These are phyloP conservation scores for Globisporangium parvum DNA, from an alignment of 352 stramenopile genomes.

Conservation along the genomic window DNA sequence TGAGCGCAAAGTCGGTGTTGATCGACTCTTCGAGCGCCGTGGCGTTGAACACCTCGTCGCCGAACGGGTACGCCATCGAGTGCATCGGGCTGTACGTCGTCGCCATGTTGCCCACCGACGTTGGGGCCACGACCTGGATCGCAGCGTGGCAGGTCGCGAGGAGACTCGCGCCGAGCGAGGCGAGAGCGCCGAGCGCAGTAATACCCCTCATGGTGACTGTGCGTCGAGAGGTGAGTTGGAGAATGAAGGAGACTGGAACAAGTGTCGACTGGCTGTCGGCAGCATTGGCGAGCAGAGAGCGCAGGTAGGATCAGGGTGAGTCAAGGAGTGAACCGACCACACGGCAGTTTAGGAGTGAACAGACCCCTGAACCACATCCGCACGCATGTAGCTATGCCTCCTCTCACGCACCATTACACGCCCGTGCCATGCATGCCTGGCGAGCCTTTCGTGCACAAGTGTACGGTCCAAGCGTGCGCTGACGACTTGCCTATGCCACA, in stretches of 20 bases:
- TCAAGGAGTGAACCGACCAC: too few relatives aligned
- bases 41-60: constrained; percentile 5
- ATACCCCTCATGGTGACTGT: background rate
- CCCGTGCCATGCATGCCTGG: too few relatives aligned
- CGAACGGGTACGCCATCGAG: constrained; percentile 12
- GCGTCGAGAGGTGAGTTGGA: background rate
- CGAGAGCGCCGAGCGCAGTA: background rate
- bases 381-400: too few relatives aligned
- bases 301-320: too few relatives aligned
- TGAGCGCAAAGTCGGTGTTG: constrained; percentile 24
- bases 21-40: constrained; percentile 14
- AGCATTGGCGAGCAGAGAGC: too few relatives aligned
- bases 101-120: constrained; percentile 4
- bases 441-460: too few relatives aligned
- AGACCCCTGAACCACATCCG: too few relatives aligned
- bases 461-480: too few relatives aligned
- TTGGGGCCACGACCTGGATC: background rate
- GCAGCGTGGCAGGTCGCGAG: background rate
- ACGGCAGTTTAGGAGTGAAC: too few relatives aligned
- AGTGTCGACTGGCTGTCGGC: too few relatives aligned
- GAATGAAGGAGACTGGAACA: background rate
- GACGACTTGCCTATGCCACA: too few relatives aligned
- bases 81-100: constrained; percentile 14
- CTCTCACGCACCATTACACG: too few relatives aligned
- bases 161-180: background rate